Evolutionary conservation across 257 asterid species (phyloP).

Genomic region (Solanum chaucha): DNA sequence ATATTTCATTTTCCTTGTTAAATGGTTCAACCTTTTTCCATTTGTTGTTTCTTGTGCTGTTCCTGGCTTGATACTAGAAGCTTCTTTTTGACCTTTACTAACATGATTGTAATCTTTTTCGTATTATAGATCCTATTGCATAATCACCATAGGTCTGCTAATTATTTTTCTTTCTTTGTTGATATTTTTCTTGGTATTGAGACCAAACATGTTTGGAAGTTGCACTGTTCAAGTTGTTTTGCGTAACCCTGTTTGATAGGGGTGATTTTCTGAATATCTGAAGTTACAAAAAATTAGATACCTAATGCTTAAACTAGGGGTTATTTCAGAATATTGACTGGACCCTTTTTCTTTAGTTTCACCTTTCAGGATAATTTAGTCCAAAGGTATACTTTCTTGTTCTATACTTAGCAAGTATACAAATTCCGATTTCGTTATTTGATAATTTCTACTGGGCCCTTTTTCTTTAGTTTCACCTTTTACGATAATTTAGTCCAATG

Average conservation of each 20-base stretch:
- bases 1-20: neutral
- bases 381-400: neutral
- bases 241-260: neutral
- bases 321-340: neutral
- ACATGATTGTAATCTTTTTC: neutral
- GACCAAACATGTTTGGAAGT: neutral
- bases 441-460: neutral
- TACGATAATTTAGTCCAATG: neutral
- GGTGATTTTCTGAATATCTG: neutral
- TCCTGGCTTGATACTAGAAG: neutral
- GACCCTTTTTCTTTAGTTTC: neutral
- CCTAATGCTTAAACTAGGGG: neutral
- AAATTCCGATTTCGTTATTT: neutral
- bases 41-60: neutral
- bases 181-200: neutral
- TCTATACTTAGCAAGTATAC: neutral
- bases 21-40: slow-evolving; percentile 40
- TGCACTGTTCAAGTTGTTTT: neutral
- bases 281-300: neutral
- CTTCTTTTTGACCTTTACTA: neutral
- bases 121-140: neutral
- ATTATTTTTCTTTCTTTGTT: neutral
- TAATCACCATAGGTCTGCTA: neutral
- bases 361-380: neutral
- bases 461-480: neutral